Evolutionary conservation across 495 filamentous ascomycete genomes (phyloP).

Genomic region (Penicillium antarcticum): DNA sequence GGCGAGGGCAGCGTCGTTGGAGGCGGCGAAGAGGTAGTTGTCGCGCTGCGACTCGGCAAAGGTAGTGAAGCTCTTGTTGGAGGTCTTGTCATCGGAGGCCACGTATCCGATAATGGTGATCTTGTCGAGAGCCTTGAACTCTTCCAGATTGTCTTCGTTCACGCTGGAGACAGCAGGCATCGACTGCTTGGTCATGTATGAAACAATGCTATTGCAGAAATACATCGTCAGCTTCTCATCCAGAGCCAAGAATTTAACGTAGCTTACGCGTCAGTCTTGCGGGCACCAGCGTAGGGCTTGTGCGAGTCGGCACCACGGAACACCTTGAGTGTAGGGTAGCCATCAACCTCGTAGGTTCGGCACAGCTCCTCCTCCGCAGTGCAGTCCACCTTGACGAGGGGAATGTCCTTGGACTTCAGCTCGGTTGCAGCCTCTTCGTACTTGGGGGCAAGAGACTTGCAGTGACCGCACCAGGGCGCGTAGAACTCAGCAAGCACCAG

Average conservation of each 20-base stretch:
- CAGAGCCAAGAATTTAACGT: neutral
- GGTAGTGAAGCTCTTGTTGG: constrained; percentile 73
- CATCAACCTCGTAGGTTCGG: constrained; percentile 84
- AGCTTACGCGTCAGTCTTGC: constrained; percentile 86
- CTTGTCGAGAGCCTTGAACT: constrained; percentile 98
- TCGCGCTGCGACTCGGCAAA: constrained; percentile 85
- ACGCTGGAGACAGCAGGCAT: constrained; percentile 87
- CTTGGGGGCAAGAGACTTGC: constrained; percentile 90
- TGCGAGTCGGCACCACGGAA: constrained; percentile 90
- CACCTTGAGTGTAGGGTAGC: constrained; percentile 97
- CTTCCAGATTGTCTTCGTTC: constrained; percentile 75
- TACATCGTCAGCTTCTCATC: constrained; percentile 22
- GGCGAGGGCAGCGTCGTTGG: constrained; percentile 76
- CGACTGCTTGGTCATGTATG: constrained; percentile 98
- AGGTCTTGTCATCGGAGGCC: constrained; percentile 76
- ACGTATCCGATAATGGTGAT: constrained; percentile 91
- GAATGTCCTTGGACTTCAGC: constrained; percentile 93
- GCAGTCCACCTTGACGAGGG: constrained; percentile 92
- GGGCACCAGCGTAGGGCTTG: constrained; percentile 79
- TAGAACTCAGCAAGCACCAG: constrained; percentile 97
- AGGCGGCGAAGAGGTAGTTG: constrained; percentile 86
- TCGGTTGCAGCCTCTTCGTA: constrained; percentile 91
- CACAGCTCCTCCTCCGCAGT: constrained; percentile 92
- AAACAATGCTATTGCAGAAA: constrained; percentile 66
- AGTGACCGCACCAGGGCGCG: constrained; percentile 99